Evolutionary conservation across 129 eudicot species (phyloP).

Genomic region (Flaveria robusta): DNA sequence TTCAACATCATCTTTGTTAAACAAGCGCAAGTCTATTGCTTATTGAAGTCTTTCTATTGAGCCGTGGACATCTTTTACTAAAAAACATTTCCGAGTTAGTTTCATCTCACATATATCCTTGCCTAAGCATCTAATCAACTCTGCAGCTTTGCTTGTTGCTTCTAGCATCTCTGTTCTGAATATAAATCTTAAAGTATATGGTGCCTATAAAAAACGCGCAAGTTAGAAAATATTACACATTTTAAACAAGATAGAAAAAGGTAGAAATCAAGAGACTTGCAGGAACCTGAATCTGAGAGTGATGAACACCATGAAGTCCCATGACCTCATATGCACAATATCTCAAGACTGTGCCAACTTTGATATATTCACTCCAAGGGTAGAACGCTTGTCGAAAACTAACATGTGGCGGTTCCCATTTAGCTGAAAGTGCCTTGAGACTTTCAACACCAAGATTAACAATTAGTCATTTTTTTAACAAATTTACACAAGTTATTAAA

Average conservation of each 20-base stretch:
- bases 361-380: slow-evolving; percentile 76
- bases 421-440: slow-evolving; percentile 63
- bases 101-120: slow-evolving; percentile 58
- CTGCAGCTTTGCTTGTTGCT: slow-evolving; percentile 62
- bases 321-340: slow-evolving; percentile 79
- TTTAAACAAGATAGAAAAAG: background rate
- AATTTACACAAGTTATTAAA: no score
- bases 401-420: slow-evolving; percentile 94
- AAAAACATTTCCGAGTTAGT: slow-evolving; percentile 39
- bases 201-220: slow-evolving; percentile 48
- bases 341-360: slow-evolving; percentile 71
- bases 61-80: slow-evolving; percentile 43
- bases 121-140: slow-evolving; percentile 56
- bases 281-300: slow-evolving; percentile 80
- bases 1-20: slow-evolving; percentile 34
- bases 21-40: slow-evolving; percentile 51
- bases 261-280: background rate
- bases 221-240: background rate
- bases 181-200: slow-evolving; percentile 48
- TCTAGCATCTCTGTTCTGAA: slow-evolving; percentile 62
- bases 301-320: slow-evolving; percentile 88
- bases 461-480: no score
- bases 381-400: slow-evolving; percentile 59
- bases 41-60: slow-evolving; percentile 60
- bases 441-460: slow-evolving; percentile 10